Percentiles rank a stretch among this genome's conserved stretches.
These are phyloP conservation scores for Alternaria sp. DNA, from an alignment of 2,329 filamentous ascomycete genomes.

Conservation along the genomic window DNA sequence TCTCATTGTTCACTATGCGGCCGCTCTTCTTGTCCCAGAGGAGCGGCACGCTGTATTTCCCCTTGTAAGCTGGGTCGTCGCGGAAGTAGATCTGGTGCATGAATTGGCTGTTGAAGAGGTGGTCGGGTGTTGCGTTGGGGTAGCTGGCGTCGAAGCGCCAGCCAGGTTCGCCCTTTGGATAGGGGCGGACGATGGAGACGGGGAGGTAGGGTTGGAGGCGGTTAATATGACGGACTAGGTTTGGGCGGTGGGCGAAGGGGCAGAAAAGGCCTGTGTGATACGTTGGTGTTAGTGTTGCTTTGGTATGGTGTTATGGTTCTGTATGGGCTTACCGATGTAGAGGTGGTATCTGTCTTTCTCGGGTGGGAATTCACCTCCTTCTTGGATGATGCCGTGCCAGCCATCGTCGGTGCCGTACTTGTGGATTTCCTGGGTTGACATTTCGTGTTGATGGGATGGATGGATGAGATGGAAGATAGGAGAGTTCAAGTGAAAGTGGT, in stretches of 20 bases:
- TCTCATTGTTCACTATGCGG: slow-evolving; percentile 68
- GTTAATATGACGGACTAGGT: slow-evolving; percentile 64
- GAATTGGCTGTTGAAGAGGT: slow-evolving; percentile 64
- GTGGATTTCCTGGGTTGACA: slow-evolving; percentile 35
- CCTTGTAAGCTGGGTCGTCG: slow-evolving; percentile 65
- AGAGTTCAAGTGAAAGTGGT: background rate
- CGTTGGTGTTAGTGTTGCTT: background rate
- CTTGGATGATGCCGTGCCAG: slow-evolving; percentile 60
- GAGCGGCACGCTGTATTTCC: slow-evolving; percentile 65
- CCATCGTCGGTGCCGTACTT: slow-evolving; percentile 51
- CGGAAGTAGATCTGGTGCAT: slow-evolving; percentile 69
- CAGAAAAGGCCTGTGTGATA: slow-evolving; percentile 65
- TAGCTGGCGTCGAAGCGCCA: slow-evolving; percentile 67
- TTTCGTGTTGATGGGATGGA: background rate
- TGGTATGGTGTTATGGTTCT: background rate
- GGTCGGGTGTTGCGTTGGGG: slow-evolving; percentile 65
- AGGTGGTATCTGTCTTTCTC: slow-evolving; percentile 62
- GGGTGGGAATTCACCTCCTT: slow-evolving; percentile 56
- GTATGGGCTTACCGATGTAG: slow-evolving; percentile 54
- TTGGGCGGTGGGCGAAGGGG: slow-evolving; percentile 68
- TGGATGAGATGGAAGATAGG: background rate
- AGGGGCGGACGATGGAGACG: slow-evolving; percentile 66
- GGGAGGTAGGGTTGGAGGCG: slow-evolving; percentile 62
- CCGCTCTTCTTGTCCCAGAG: slow-evolving; percentile 66
- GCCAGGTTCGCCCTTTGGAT: slow-evolving; percentile 69